Evolutionary conservation across 1,139 yeast species (phyloP).

Genomic region (Hyphopichia wangnamkhiaoensis): DNA sequence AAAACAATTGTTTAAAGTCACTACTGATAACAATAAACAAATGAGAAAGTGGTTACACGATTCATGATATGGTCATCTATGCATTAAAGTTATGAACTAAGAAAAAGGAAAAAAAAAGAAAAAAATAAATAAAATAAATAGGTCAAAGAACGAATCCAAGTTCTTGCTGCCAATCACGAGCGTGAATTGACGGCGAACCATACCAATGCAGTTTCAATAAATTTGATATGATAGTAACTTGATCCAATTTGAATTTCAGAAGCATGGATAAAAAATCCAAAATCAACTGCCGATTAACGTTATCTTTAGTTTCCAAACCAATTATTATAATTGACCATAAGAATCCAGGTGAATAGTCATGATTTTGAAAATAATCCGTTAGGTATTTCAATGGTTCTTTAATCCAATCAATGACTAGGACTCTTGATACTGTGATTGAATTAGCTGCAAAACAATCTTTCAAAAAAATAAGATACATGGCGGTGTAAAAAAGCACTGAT

Average conservation of each 20-base stretch:
- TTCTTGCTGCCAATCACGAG: too few species aligned
- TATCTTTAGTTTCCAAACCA: background rate
- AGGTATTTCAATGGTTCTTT: background rate
- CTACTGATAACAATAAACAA: slow-evolving; percentile 64
- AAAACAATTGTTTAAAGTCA: slow-evolving; percentile 53
- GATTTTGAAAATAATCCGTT: background rate
- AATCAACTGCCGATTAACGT: background rate
- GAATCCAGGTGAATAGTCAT: slow-evolving; percentile 3
- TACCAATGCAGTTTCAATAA: too few species aligned
- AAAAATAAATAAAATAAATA: too few species aligned
- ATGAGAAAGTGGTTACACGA: slow-evolving; percentile 60
- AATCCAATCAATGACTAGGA: background rate
- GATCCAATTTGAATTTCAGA: slow-evolving; percentile 1
- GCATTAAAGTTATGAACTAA: too few species aligned
- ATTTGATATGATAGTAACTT: background rate
- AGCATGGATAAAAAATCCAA: background rate
- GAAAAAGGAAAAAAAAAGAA: too few species aligned
- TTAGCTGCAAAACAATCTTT: background rate
- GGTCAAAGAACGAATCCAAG: too few species aligned
- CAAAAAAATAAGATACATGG: slow-evolving; percentile 1
- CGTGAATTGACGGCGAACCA: too few species aligned
- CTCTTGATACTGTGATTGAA: background rate
- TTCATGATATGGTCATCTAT: too few species aligned
- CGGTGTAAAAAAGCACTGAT: slow-evolving; percentile 1
- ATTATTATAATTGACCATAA: slow-evolving; percentile 4